Evolutionary conservation across 768 basidiomycete species (phyloP).

Genomic region (Boletus reticuloceps): DNA sequence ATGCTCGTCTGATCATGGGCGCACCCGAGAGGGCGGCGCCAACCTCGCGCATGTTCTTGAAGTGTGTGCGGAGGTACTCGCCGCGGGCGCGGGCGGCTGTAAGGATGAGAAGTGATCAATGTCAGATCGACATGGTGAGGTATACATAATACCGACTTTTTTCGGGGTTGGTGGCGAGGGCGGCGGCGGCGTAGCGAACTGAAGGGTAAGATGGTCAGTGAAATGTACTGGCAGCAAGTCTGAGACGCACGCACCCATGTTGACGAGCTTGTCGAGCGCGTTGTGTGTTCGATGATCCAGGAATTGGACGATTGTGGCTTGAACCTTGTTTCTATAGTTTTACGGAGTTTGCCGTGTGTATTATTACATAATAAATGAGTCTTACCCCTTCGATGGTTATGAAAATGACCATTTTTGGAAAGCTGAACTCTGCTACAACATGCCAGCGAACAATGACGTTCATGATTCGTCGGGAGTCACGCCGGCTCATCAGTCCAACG

Average conservation of each 20-base stretch:
- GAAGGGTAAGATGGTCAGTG: constrained; percentile 19
- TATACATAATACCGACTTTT: constrained; percentile 62
- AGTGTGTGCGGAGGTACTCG: constrained; percentile 98
- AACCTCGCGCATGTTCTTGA: constrained; percentile 99
- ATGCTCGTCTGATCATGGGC: constrained; percentile 19
- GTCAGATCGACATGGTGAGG: constrained; percentile 6
- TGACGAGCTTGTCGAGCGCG: constrained; percentile 44
- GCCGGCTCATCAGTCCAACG: constrained; percentile 23
- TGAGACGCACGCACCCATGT: constrained; percentile 57
- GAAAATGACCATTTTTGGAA: not conserved
- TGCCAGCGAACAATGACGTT: constrained; percentile 29
- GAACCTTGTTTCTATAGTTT: constrained; percentile 32
- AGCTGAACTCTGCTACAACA: not conserved
- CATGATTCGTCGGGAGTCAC: constrained; percentile 23
- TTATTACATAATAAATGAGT: not conserved
- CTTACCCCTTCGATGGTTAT: not conserved
- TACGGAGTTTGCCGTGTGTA: constrained; percentile 20
- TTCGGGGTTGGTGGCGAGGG: constrained; percentile 89
- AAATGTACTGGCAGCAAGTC: constrained; percentile 6
- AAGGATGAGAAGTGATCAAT: constrained; percentile 8
- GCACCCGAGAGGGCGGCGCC: constrained; percentile 89
- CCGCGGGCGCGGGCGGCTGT: constrained; percentile 89
- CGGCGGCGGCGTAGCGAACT: constrained; percentile 95
- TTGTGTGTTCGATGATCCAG: constrained; percentile 36
- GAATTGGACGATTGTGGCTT: constrained; percentile 40